phyloP scores from a whole-genome alignment of 768 basidiomycete species.

The Mycena floridula region DNA sequence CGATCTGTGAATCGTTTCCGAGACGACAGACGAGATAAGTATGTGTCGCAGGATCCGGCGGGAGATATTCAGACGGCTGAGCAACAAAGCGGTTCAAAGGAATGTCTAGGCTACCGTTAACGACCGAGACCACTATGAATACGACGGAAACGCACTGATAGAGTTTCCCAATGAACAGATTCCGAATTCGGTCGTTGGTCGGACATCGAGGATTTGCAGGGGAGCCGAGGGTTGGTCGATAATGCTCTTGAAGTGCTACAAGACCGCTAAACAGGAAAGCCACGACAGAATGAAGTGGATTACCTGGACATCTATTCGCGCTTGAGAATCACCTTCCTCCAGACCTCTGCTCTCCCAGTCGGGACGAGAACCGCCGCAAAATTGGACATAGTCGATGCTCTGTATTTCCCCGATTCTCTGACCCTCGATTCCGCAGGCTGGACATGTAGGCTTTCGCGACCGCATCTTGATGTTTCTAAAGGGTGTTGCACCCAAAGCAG shows the following conservation, averaged over 20 bases:
- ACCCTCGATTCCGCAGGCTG: conserved; percentile 61
- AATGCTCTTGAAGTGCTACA: conserved; percentile 42
- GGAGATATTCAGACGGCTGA: conserved; percentile 45
- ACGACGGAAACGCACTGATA: conserved; percentile 44
- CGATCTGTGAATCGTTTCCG: conserved; percentile 92
- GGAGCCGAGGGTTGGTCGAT: conserved; percentile 22
- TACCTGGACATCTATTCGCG: conserved; percentile 42
- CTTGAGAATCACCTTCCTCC: conserved; percentile 27
- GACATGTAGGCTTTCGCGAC: conserved; percentile 60
- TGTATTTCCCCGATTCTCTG: conserved; percentile 39
- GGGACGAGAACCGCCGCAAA: conserved; percentile 71
- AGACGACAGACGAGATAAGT: conserved; percentile 74
- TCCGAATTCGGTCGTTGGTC: conserved; percentile 73
- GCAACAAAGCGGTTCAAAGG: conserved; percentile 62
- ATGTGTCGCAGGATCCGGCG: conserved; percentile 17
- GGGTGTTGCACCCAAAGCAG: conserved; percentile 59
- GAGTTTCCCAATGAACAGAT: conserved; percentile 79
- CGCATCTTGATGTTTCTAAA: conserved; percentile 86
- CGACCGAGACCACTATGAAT: conserved; percentile 3
- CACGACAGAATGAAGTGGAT: neutral
- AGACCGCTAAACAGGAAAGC: neutral
- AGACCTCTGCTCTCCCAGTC: conserved; percentile 61
- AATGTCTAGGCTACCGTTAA: conserved; percentile 44
- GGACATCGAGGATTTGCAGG: conserved; percentile 64
- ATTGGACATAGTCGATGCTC: conserved; percentile 73